phyloP scores from a whole-genome alignment of 2,329 filamentous ascomycete genomes.

The Elsinoe arachidis region DNA sequence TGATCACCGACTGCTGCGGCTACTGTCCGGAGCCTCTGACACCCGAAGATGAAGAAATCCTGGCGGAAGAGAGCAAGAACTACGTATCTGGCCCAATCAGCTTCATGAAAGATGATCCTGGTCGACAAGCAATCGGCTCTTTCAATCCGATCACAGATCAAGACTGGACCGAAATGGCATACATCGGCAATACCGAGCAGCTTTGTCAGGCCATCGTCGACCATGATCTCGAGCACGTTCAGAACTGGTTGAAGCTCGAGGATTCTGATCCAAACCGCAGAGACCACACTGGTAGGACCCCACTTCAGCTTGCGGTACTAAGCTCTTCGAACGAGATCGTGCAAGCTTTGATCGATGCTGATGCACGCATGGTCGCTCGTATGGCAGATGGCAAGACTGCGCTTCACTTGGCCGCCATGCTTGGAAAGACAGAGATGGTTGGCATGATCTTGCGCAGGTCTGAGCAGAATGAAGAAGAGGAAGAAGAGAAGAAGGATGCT shows the following conservation, averaged over 20 bases:
- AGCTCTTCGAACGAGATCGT: constrained; percentile 63
- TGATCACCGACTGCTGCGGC: constrained; percentile 74
- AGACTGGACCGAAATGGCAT: constrained; percentile 89
- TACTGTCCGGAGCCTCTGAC: constrained; percentile 63
- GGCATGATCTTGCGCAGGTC: constrained; percentile 66
- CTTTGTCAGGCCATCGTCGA: constrained; percentile 78
- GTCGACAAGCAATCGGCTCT: constrained; percentile 61
- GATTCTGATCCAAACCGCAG: constrained; percentile 62
- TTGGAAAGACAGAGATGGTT: constrained; percentile 61
- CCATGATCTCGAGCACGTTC: constrained; percentile 59
- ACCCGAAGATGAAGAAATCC: constrained; percentile 60
- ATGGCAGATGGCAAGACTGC: constrained; percentile 73
- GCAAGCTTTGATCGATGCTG: constrained; percentile 59
- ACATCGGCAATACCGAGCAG: constrained; percentile 67
- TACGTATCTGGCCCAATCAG: constrained; percentile 66
- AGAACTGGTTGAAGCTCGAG: constrained; percentile 60
- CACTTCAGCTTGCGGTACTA: constrained; percentile 66
- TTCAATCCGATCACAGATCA: constrained; percentile 76
- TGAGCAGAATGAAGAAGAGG: constrained; percentile 58
- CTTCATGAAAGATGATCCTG: constrained; percentile 74
- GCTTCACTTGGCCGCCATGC: constrained; percentile 68
- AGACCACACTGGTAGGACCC: constrained; percentile 70
- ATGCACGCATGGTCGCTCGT: constrained; percentile 63
- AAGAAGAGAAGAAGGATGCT: constrained; percentile 25
- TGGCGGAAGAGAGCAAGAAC: constrained; percentile 62